Conservation (phyloP, 176 grass and related monocot species). For the Saccharum spontaneum region DNA sequence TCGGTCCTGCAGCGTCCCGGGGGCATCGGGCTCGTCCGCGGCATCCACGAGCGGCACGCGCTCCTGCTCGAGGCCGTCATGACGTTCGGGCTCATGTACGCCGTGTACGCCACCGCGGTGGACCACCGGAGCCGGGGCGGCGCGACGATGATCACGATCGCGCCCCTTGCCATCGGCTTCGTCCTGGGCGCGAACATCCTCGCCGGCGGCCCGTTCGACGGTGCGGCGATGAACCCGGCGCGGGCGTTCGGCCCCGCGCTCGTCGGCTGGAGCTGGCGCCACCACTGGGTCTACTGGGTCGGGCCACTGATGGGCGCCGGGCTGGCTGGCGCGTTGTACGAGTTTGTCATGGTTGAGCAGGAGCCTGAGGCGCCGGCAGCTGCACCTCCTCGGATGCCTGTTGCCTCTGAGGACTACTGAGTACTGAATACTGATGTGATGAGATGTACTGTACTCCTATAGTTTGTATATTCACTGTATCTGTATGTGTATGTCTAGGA, state of each 20-base stretch:
- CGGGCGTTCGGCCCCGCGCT: constrained; percentile 78
- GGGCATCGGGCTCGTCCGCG: constrained; percentile 53
- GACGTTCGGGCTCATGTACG: constrained; percentile 81
- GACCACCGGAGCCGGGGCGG: constrained; percentile 43
- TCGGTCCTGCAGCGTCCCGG: constrained; percentile 60
- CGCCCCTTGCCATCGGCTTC: constrained; percentile 78
- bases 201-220: constrained; percentile 78
- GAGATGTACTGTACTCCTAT: too few relatives aligned
- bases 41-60: constrained; percentile 62
- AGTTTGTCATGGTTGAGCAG: constrained; percentile 61
- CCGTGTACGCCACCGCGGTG: constrained; percentile 69
- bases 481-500: neutral
- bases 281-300: constrained; percentile 92
- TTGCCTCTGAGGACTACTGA: constrained; percentile 43
- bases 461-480: neutral
- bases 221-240: constrained; percentile 85
- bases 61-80: constrained; percentile 73
- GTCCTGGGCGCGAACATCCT: constrained; percentile 75
- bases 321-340: constrained; percentile 55
- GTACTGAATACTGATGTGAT: neutral
- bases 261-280: constrained; percentile 76
- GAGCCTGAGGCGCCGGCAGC: constrained; percentile 23
- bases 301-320: constrained; percentile 70
- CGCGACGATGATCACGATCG: constrained; percentile 31
- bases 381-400: neutral